Evolutionary conservation across 2,329 filamentous ascomycete species (phyloP).

Genomic region (Nemania abortiva): DNA sequence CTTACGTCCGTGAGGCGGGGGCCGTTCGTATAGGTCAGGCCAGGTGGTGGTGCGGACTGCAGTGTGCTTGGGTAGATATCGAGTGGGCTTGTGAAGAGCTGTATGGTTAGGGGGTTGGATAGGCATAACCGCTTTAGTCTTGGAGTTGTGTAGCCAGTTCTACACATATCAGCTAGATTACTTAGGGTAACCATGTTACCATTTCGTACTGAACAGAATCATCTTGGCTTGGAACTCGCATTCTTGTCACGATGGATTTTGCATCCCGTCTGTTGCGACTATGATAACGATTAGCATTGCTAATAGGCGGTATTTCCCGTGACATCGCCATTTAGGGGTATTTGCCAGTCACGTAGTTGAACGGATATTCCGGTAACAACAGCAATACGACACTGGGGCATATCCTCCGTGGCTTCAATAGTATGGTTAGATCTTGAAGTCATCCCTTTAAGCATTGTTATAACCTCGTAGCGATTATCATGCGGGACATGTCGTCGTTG

Average conservation of each 20-base stretch:
- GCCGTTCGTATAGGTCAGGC: conserved; percentile 20
- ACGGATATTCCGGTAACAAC: background rate
- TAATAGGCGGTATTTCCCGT: background rate
- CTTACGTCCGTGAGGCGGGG: conserved; percentile 28
- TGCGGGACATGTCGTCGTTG: background rate
- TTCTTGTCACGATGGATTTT: background rate
- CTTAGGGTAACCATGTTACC: conserved; percentile 2
- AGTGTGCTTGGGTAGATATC: background rate
- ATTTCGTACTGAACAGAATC: background rate
- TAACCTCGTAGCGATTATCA: background rate
- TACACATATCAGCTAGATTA: background rate
- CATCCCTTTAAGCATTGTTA: background rate
- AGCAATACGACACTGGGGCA: background rate
- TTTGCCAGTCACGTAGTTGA: background rate
- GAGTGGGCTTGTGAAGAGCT: too few relatives aligned
- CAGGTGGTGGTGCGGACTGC: background rate
- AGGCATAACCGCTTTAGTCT: too few relatives aligned
- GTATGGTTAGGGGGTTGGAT: background rate
- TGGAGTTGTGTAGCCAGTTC: background rate
- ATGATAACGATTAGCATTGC: background rate
- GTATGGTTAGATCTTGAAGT: background rate
- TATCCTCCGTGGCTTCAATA: background rate
- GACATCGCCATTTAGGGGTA: background rate
- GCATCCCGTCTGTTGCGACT: background rate
- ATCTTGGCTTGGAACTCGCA: background rate